Evolutionary conservation across 1,284 basidiomycete genomes (phyloP), one percentile per base, ranked within the genome.

Genomic region (Abortiporus biennis): DNA sequence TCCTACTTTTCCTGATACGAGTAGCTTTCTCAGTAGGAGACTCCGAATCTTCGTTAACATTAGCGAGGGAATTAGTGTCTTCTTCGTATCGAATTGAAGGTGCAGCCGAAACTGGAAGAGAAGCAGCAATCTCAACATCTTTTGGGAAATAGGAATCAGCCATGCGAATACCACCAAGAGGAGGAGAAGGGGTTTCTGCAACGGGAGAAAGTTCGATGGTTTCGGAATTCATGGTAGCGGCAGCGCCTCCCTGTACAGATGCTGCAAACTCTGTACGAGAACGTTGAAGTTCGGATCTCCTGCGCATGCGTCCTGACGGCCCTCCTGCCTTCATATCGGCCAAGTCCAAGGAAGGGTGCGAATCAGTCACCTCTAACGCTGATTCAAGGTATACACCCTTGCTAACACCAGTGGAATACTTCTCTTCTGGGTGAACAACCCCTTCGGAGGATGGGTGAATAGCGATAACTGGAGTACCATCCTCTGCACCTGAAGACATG

Each of bases 81-180:
- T 50, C 51, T 6, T 46, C 51, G 8, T 44, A 36, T 22, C 45
- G 46, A 39, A 53, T 41, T 3, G 52, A 53, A 27, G 51, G 45
- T 36, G 50, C 48, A 39, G 50, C 45, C 31, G 53, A 51, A 41
- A 38, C 50, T 21, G 51, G 48, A 36, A 55, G 49, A 25, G 48
- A 49, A 24, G 51, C 46, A 19, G 48, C 47, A 37, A 55, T 47
- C 41, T 53, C 53, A n/a, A 50, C 45, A 16, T 55, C 53, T 38
- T 39, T 36, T 21, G 24, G 27, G 27, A 8, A 8, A 8, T 33
- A 21, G 30, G 5, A 34, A 22, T 4, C 21, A 22, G 11, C 6
- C 21, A 9, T 16, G 24, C 24, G 6, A 25, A 30, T 13, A 13
- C 23, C 6, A 11, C n/a, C n/a, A n/a, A n/a, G n/a, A n/a, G n/a